Conservation (phyloP, 306 rosid genomes). For the Cajanus cajan region DNA sequence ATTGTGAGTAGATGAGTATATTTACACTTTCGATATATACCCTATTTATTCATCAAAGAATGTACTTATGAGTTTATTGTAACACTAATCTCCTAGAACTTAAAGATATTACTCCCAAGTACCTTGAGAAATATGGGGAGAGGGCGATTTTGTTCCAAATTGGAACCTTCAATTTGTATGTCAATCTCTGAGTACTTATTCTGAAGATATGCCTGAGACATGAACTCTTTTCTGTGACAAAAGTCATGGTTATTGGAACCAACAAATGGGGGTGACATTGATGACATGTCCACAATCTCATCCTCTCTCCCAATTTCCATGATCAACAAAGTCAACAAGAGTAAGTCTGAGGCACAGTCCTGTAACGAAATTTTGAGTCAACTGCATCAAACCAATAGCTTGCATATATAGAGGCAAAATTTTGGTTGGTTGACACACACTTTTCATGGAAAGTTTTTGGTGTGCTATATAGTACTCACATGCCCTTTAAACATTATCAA, state of each 20-base stretch:
- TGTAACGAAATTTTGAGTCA: constrained; percentile 30
- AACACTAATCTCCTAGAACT: not conserved
- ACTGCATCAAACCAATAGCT: constrained; percentile 47
- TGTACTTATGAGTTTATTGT: not conserved
- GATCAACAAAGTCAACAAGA: not conserved
- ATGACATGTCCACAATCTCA: constrained; percentile 61
- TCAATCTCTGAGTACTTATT: constrained; percentile 70
- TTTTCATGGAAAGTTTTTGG: constrained; percentile 53
- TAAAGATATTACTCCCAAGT: not conserved
- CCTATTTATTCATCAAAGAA: not conserved
- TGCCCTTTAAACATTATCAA: constrained; percentile 44
- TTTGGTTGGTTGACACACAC: constrained; percentile 71
- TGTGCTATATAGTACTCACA: constrained; percentile 33
- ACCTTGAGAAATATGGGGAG: constrained; percentile 92
- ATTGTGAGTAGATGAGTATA: too few species aligned
- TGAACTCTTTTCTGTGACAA: constrained; percentile 63
- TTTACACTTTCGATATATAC: not conserved
- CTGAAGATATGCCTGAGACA: constrained; percentile 54
- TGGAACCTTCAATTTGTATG: constrained; percentile 43
- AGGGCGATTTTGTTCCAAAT: constrained; percentile 50
- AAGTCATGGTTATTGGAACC: constrained; percentile 54
- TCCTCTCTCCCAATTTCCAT: constrained; percentile 73
- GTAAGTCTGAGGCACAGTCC: constrained; percentile 6
- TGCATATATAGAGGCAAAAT: constrained; percentile 44
- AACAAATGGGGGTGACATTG: constrained; percentile 53